phyloP scores from a whole-genome alignment of 108 stramenopile species.

The Bacterosira constricta region DNA sequence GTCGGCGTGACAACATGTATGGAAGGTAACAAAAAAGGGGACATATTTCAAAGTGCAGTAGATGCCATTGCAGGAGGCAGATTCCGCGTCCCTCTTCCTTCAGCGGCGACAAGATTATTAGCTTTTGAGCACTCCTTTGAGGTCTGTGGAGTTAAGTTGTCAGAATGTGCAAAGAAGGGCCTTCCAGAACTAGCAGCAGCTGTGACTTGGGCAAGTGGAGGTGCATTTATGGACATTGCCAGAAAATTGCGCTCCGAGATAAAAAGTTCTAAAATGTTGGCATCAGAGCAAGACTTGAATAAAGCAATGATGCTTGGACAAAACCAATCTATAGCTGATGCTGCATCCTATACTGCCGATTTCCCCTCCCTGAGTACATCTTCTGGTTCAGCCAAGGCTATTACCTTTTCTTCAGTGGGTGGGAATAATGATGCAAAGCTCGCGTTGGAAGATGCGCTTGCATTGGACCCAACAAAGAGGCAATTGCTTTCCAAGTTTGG shows the following conservation, averaged over 20 bases:
- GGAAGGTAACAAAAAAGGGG: conserved; percentile 54
- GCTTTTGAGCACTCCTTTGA: conserved; percentile 63
- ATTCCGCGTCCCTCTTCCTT: conserved; percentile 59
- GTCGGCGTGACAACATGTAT: conserved; percentile 77
- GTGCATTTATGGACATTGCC: conserved; percentile 53
- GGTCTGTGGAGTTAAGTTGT: conserved; percentile 34
- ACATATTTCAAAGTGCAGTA: conserved; percentile 31
- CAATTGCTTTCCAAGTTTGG: conserved; percentile 56
- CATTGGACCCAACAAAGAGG: conserved; percentile 61
- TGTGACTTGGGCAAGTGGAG: conserved; percentile 59
- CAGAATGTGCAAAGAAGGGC: conserved; percentile 25
- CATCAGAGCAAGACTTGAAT: conserved; percentile 43
- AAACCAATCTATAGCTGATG: background rate
- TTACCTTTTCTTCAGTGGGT: conserved; percentile 67
- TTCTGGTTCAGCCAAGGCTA: background rate
- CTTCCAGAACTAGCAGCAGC: conserved; percentile 62
- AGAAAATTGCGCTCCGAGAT: conserved; percentile 25
- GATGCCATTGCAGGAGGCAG: conserved; percentile 58
- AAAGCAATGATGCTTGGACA: conserved; percentile 34
- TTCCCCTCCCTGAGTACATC: conserved; percentile 22
- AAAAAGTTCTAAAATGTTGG: conserved; percentile 2
- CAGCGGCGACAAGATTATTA: conserved; percentile 44
- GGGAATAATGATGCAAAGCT: conserved; percentile 77
- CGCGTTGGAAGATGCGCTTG: conserved; percentile 77
- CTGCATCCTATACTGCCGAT: conserved; percentile 5